These are phyloP conservation scores for Dactylonectria macrodidyma DNA, from an alignment of 2,329 filamentous ascomycete species.

Conservation along the genomic window DNA sequence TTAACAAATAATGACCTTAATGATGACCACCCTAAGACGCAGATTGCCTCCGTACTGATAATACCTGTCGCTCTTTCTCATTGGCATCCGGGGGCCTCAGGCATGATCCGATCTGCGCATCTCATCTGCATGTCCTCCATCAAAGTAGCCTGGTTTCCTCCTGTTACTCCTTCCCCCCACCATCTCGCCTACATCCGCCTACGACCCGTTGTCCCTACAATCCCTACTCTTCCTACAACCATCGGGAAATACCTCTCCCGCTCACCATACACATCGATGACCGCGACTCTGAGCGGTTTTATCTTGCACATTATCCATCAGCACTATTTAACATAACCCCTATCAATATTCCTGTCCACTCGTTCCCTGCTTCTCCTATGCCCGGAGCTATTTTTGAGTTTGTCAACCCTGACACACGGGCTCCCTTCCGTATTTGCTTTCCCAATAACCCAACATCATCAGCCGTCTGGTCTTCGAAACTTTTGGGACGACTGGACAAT, in stretches of 20 bases:
- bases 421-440: not conserved
- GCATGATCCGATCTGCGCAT: constrained; percentile 7
- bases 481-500: not conserved
- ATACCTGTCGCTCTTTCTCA: not conserved
- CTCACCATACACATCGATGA: constrained; percentile 28
- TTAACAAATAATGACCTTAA: not conserved
- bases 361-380: constrained; percentile 34
- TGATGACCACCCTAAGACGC: not conserved
- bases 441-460: not conserved
- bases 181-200: constrained; percentile 29
- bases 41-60: not conserved
- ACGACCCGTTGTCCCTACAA: constrained; percentile 38
- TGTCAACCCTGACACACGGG: not conserved
- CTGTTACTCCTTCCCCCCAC: constrained; percentile 41
- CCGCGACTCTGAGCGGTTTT: constrained; percentile 16
- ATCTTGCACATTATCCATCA: constrained; percentile 31
- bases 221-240: constrained; percentile 1
- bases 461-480: not conserved
- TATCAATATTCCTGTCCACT: constrained; percentile 38
- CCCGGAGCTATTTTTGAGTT: not conserved
- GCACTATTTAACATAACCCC: constrained; percentile 14
- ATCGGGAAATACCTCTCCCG: constrained; percentile 43
- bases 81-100: not conserved
- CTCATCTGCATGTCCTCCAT: not conserved
- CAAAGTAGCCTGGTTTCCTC: not conserved